These are phyloP conservation scores for Zoysia matrella DNA, from an alignment of 202 grass and related monocot genomes.

Conservation along the genomic window DNA sequence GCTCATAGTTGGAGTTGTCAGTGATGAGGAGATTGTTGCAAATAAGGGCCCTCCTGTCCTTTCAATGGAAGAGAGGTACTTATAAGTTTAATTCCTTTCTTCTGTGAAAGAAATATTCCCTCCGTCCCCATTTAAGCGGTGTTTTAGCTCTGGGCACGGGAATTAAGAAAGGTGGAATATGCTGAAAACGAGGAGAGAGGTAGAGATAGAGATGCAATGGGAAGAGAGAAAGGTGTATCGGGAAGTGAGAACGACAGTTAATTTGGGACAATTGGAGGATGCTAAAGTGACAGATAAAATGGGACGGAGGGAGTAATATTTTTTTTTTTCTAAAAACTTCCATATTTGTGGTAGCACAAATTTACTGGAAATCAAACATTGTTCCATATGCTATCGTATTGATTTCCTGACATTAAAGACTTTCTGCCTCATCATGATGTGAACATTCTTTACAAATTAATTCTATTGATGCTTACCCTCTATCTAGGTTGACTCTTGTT, in stretches of 20 bases:
- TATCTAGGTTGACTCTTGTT: constrained; percentile 78
- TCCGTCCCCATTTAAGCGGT: no score
- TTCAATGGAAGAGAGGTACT: constrained; percentile 94
- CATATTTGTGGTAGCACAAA: not conserved
- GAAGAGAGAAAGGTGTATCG: no score
- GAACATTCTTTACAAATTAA: constrained; percentile 12
- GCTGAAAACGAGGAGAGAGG: no score
- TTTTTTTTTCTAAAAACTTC: not conserved
- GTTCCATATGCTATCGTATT: not conserved
- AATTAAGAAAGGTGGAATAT: no score
- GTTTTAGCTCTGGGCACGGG: no score
- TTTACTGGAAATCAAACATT: constrained; percentile 4
- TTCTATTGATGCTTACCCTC: constrained; percentile 6
- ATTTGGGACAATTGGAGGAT: no score
- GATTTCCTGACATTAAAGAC: not conserved
- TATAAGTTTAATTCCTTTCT: not conserved
- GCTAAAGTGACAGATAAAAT: no score
- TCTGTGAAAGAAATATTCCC: not conserved
- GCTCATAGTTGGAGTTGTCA: constrained; percentile 83
- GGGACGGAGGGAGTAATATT: no score
- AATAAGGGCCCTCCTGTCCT: constrained; percentile 93
- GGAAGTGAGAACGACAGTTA: no score
- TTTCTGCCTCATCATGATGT: constrained; percentile 1
- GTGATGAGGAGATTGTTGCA: constrained; percentile 90
- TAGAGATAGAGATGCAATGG: no score